Evolutionary conservation across 352 stramenopile species (phyloP), one percentile per base, ranked within the genome.

Genomic region (Phytophthora lateralis): DNA sequence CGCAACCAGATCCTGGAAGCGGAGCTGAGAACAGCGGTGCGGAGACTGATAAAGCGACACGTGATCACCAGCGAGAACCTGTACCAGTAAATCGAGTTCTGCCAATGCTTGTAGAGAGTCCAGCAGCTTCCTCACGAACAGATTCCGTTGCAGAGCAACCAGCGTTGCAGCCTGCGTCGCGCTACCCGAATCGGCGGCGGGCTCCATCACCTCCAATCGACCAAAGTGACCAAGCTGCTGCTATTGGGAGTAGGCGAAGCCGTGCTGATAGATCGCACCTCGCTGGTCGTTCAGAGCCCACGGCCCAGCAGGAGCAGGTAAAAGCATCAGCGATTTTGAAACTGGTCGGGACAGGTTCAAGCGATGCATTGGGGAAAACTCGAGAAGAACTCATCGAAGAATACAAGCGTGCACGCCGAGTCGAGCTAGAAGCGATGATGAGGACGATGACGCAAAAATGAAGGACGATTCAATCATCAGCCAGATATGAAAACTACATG

Each of bases 361-460:
- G 47, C 3, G 64, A 85, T 18, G 52, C 52, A 6, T 67, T 60
- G 42, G 75, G 75, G 21, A 88, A 81, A 67, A 76, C 60, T 29
- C 82, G 77, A 26, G 75, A 79, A 20, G 73, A 88, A 24, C 58
- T 90, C 5, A 71, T 89, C 0, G 71, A 88, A 20, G 75, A 88
- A 11, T 90, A 90, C 51, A 90, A 89, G 29, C 78, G 75, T 14
- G 78, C 77, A 14, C 64, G 81, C n/a, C 75, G 81, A 38, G 66
- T 70, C 9, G 81, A 90, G 18, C 69, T 90, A 32, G 77, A 90
- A 45, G 79, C 77, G 1, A 87, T 89, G 75, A 70, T 90, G 58
- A 68, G 81, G 42, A 85, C 79, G 3, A 89, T 90, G 79, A 66
- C 84, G 14, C 62, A 84, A 27, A 76, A 76, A 21, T 82, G 60